Conservation (phyloP, 2,329 filamentous ascomycete genomes). For the Phialocephala subalpina region DNA sequence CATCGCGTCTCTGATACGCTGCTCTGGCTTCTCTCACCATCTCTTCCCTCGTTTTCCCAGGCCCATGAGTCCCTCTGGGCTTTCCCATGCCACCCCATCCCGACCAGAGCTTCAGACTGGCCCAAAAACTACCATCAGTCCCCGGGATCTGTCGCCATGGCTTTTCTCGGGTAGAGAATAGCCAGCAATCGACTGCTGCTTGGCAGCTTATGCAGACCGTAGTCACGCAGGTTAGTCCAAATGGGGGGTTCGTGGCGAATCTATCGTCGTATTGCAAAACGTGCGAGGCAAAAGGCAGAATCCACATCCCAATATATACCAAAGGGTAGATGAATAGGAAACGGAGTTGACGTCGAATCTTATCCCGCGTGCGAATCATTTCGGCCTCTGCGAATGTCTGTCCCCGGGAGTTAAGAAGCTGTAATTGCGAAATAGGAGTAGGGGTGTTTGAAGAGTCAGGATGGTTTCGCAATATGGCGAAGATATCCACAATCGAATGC, state of each 20-base stretch:
- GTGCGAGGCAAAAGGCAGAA: conserved; percentile 73
- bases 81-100: conserved; percentile 34
- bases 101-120: conserved; percentile 45
- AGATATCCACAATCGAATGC: conserved; percentile 35
- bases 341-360: conserved; percentile 72
- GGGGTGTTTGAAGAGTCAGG: conserved; percentile 19
- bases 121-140: conserved; percentile 48
- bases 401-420: conserved; percentile 38
- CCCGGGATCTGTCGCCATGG: conserved; percentile 69
- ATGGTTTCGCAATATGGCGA: conserved; percentile 31
- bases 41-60: conserved; percentile 59
- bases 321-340: conserved; percentile 80
- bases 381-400: conserved; percentile 44
- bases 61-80: conserved; percentile 45
- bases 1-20: conserved; percentile 56
- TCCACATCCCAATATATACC: conserved; percentile 76
- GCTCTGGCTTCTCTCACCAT: conserved; percentile 58
- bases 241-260: conserved; percentile 60
- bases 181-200: conserved; percentile 70
- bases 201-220: conserved; percentile 69
- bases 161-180: conserved; percentile 75
- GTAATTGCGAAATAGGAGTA: conserved; percentile 33
- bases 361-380: conserved; percentile 54
- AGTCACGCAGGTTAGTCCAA: conserved; percentile 61
- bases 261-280: conserved; percentile 64